Evolutionary conservation across 805 yeast genomes (phyloP), one percentile per base, ranked within the genome.

Genomic region (Lachancea thermotolerans): DNA sequence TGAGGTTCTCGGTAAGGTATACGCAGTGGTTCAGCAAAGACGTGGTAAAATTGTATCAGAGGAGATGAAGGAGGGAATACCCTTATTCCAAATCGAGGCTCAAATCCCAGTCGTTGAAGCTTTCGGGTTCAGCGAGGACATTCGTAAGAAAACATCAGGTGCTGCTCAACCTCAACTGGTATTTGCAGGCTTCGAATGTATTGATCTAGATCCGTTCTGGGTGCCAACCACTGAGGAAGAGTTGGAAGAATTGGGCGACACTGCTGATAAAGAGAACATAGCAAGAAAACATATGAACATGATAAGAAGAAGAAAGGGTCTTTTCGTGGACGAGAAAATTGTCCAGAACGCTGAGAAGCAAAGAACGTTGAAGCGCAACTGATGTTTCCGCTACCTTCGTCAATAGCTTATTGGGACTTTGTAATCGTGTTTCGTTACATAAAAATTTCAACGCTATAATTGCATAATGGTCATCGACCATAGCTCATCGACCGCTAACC

Each of bases 1-100:
- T 0, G 99, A 93, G 51, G 97, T 88, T 0, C 70, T 93, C 42
- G 99, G 99, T 36, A 88, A 86, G 60, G 98, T 93, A 0, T 93
- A 93, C 60, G 93, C 89, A 0, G 98, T 91, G 15, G 87, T 93
- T 18, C 96, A 95, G 52, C 79, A 79, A 56, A 75, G 96, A 57
- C 82, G 85, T 34, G 99, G 99, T 27, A 69, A 77, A 42, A 85
- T 93, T 45, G 75, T 83, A 2, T 78, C 89, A 3, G 99, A 93
- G 65, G 99, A 93, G 61, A 81, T 93, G 87, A 90, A 93, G 59
- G 99, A 93, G 62, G 99, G 99, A 9, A 93, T 99, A 0, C 96
- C 98, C 16, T 89, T 91, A 56, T 93, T 93, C 72, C 85, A 85
- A 27, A 79, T 93, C 46, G 79, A 75, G 15, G 95, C 98, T 0